phyloP scores from a whole-genome alignment of 2,329 filamentous ascomycete genomes.

The Hypoxylon rubiginosum region DNA sequence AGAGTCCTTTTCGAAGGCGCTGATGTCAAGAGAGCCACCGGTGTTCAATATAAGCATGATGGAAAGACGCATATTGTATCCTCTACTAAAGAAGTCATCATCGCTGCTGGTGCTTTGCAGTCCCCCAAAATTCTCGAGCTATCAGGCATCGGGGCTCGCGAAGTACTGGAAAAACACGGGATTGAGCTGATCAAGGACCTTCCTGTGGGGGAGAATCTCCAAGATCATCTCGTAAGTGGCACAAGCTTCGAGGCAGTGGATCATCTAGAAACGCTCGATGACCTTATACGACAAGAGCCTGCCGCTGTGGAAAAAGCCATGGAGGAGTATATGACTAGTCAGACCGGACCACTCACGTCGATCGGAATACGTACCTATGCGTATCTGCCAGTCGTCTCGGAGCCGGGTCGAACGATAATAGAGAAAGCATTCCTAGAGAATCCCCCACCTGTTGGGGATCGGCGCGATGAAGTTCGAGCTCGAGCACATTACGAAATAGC shows the following conservation, averaged over 20 bases:
- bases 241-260: slow-evolving; percentile 31
- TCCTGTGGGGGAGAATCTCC: slow-evolving; percentile 43
- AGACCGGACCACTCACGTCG: slow-evolving; percentile 30
- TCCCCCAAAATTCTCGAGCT: slow-evolving; percentile 55
- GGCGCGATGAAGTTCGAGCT: too few species aligned
- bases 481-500: slow-evolving; percentile 27
- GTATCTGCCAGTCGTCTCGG: too few species aligned
- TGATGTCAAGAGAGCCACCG: slow-evolving; percentile 14
- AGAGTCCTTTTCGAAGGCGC: slow-evolving; percentile 33
- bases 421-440: too few species aligned
- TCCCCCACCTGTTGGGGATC: too few species aligned
- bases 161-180: slow-evolving; percentile 25
- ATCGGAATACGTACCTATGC: slow-evolving; percentile 36
- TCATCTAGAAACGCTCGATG: slow-evolving; percentile 32
- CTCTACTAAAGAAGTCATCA: slow-evolving; percentile 42
- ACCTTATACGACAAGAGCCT: slow-evolving; percentile 29
- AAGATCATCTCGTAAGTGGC: slow-evolving; percentile 41
- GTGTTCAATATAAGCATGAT: slow-evolving; percentile 32
- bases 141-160: slow-evolving; percentile 51
- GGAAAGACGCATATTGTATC: slow-evolving; percentile 4
- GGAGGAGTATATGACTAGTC: slow-evolving; percentile 29
- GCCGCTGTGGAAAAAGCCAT: slow-evolving; percentile 29
- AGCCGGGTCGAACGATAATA: too few species aligned
- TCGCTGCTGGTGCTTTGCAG: slow-evolving; percentile 38
- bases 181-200: slow-evolving; percentile 30